phyloP scores from a whole-genome alignment of 768 basidiomycete genomes.

The Tylopilus cervinicoccineus region DNA sequence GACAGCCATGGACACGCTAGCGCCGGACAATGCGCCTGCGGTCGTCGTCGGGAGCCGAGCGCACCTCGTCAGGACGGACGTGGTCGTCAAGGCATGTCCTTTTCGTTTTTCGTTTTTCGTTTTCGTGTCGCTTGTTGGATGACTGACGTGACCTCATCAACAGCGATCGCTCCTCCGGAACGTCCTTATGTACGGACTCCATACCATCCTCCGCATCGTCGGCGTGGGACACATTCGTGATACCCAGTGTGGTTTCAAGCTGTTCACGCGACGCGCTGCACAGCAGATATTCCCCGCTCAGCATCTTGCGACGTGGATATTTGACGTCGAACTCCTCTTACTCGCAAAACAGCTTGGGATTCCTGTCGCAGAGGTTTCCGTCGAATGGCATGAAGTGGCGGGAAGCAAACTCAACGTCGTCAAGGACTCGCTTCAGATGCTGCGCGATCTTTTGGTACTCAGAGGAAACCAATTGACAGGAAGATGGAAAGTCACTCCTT shows the following conservation, averaged over 20 bases:
- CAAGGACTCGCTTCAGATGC: constrained; percentile 84
- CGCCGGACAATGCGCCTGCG: constrained; percentile 45
- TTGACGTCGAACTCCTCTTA: constrained; percentile 90
- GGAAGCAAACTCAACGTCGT: constrained; percentile 90
- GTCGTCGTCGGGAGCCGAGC: constrained; percentile 88
- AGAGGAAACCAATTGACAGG: constrained; percentile 78
- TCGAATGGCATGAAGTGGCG: constrained; percentile 90
- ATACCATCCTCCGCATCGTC: constrained; percentile 82
- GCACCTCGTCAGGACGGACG: constrained; percentile 88
- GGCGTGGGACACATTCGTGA: constrained; percentile 90
- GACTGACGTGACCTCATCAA: neutral
- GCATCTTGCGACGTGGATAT: constrained; percentile 91
- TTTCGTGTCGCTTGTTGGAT: neutral
- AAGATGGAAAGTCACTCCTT: constrained; percentile 54
- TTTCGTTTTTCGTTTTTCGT: neutral
- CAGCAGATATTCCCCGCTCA: constrained; percentile 80
- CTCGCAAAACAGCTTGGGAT: constrained; percentile 76
- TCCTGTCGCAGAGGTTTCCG: constrained; percentile 80
- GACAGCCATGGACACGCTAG: constrained; percentile 63
- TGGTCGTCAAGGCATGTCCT: constrained; percentile 77
- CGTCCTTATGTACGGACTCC: constrained; percentile 90
- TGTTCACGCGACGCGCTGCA: constrained; percentile 83
- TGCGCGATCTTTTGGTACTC: constrained; percentile 80
- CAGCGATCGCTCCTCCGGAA: constrained; percentile 89
- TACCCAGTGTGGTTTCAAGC: constrained; percentile 97